Evolutionary conservation across 345 rosid species (phyloP), one percentile per base, ranked within the genome.

Genomic region (Dipteronia sinensis): DNA sequence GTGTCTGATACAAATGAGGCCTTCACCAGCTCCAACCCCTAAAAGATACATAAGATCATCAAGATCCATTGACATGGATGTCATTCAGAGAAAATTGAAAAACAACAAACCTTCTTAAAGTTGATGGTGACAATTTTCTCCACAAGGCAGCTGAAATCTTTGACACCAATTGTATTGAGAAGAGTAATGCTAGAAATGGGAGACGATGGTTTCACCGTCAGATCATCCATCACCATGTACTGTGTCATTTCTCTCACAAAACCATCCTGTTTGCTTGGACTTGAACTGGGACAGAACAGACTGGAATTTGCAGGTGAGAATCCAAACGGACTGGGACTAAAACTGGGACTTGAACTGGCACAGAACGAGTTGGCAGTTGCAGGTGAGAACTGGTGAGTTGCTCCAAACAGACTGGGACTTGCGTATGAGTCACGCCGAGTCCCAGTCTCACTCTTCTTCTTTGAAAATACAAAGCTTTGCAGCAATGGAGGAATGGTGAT

Each of bases 221-320:
- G 51, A 58, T 80, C 51, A 56, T 80, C 76, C 76, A 25, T 80
- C 25, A 80, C 76, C 76, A 71, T 64, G 65, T 40, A 80, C 6
- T 23, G 29, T 12, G 22, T 74, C 13, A 34, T 69, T 7, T 38
- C 72, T 42, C 46, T 71, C 8, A 75, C 76, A 55, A 51, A 75
- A 7, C 76, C 83, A 8, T 16, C 62, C 31, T n/a, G 16, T 34
- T 49, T 49, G 13, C 1, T n/a, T 16, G 63, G 2, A n/a, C 63
- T 53, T 53, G n/a, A n/a, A n/a, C n/a, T n/a, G n/a, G n/a, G n/a
- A n/a, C n/a, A n/a, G n/a, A n/a, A n/a, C n/a, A n/a, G n/a, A n/a
- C n/a, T n/a, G n/a, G n/a, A n/a, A n/a, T n/a, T n/a, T n/a, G n/a
- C n/a, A n/a, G n/a, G n/a, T n/a, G n/a, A n/a, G n/a, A n/a, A n/a